These are phyloP conservation scores for Bruguiera parviflora DNA, from an alignment of 345 rosid genomes.

Conservation along the genomic window DNA sequence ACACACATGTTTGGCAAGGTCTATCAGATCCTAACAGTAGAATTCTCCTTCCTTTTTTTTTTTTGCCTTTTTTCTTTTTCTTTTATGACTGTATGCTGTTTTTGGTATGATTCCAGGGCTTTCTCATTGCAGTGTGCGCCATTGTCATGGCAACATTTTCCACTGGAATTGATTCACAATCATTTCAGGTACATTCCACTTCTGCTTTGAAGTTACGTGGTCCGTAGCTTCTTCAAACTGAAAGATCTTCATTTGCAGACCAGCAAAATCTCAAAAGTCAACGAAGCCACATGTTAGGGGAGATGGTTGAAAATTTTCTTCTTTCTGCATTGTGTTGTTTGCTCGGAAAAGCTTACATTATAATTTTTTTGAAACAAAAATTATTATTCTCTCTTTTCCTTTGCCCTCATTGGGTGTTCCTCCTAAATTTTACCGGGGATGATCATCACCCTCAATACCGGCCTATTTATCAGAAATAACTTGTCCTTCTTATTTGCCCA, in stretches of 20 bases:
- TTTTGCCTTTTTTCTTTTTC: background rate
- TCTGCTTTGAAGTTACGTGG: background rate
- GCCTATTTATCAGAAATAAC: background rate
- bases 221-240: background rate
- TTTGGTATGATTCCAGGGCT: constrained; percentile 44
- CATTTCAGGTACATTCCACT: constrained; percentile 54
- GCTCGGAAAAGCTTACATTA: too few species aligned
- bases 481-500: constrained; percentile 24
- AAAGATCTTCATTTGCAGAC: background rate
- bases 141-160: constrained; percentile 90
- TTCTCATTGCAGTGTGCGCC: constrained; percentile 72
- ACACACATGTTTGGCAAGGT: too few species aligned
- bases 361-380: background rate
- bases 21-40: too few species aligned
- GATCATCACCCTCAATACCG: too few species aligned
- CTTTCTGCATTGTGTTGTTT: too few species aligned
- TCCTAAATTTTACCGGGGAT: too few species aligned
- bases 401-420: background rate
- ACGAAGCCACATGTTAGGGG: too few species aligned
- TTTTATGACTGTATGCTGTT: constrained; percentile 2
- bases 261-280: too few species aligned
- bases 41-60: background rate
- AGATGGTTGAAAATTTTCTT: too few species aligned
- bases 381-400: background rate
- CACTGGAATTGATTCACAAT: constrained; percentile 83